Conservation (phyloP, 208 protist species). For the Trichomonas tenax region DNA sequence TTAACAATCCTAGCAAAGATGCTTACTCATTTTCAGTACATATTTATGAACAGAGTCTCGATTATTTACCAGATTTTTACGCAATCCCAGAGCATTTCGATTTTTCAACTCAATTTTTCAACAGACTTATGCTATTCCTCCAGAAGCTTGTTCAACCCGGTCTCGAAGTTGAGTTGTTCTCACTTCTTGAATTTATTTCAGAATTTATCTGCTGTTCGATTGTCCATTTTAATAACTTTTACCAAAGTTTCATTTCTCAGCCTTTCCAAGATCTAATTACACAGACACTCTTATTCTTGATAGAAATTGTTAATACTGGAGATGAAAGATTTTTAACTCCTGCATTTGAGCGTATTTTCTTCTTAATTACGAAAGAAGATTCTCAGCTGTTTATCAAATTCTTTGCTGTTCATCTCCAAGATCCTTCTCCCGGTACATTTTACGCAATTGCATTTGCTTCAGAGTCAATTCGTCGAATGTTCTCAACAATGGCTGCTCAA, state of each 20-base stretch:
- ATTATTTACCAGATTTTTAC: not conserved
- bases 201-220: not conserved
- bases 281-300: not conserved
- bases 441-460: not conserved
- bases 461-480: not conserved
- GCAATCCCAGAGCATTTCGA: not conserved
- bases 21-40: not conserved
- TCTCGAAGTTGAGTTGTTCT: not conserved
- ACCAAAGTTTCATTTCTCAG: not conserved
- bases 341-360: not conserved
- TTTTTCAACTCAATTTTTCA: not conserved
- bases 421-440: not conserved
- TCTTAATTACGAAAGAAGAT: not conserved
- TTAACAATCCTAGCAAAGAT: not conserved
- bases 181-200: not conserved
- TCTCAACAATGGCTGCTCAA: not conserved
- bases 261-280: not conserved
- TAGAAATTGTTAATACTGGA: not conserved
- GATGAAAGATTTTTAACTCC: not conserved
- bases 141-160: not conserved
- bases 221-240: not conserved
- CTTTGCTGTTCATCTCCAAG: not conserved
- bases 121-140: not conserved
- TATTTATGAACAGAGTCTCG: not conserved
- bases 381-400: not conserved